Conservation (phyloP, 2,329 filamentous ascomycete species). For the Colletotrichum sp. region DNA sequence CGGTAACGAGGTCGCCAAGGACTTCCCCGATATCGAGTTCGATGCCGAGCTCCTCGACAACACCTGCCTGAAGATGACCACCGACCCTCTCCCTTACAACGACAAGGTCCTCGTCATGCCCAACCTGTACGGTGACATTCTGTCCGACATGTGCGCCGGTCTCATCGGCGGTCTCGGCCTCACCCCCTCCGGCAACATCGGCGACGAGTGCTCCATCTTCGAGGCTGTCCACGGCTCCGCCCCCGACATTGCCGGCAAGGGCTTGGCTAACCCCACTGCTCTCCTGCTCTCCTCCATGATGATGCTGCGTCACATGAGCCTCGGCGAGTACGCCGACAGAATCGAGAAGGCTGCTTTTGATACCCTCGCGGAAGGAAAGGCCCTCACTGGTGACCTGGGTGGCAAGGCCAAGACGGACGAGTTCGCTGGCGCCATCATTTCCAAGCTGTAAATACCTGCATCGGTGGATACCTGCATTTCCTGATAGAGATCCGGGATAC, state of each 20-base stretch:
- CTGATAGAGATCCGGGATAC: slow-evolving; percentile 5
- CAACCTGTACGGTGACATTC: slow-evolving; percentile 99
- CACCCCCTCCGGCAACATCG: slow-evolving; percentile 97
- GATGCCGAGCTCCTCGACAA: slow-evolving; percentile 98
- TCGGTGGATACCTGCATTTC: slow-evolving; percentile 42
- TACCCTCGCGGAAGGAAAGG: slow-evolving; percentile 94
- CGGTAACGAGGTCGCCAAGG: slow-evolving; percentile 85
- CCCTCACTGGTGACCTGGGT: slow-evolving; percentile 92
- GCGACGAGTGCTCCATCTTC: slow-evolving; percentile 99
- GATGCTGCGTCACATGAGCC: slow-evolving; percentile 99
- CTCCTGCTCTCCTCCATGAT: slow-evolving; percentile 96
- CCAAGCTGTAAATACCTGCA: slow-evolving; percentile 56
- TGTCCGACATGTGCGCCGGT: slow-evolving; percentile 99
- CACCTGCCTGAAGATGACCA: slow-evolving; percentile 98
- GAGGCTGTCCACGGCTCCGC: slow-evolving; percentile 98
- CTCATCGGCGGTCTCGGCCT: slow-evolving; percentile 97
- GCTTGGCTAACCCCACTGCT: slow-evolving; percentile 95
- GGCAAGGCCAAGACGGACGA: slow-evolving; percentile 96
- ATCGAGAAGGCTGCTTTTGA: slow-evolving; percentile 97
- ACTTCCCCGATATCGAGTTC: slow-evolving; percentile 95
- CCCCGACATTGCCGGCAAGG: slow-evolving; percentile 95
- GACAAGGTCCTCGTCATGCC: slow-evolving; percentile 99
- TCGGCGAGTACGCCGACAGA: slow-evolving; percentile 80
- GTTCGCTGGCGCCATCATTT: slow-evolving; percentile 91
- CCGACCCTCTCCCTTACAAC: slow-evolving; percentile 95